Evolutionary conservation across 306 rosid genomes (phyloP), one percentile per base, ranked within the genome.

Genomic region (Cucurbita maxima): DNA sequence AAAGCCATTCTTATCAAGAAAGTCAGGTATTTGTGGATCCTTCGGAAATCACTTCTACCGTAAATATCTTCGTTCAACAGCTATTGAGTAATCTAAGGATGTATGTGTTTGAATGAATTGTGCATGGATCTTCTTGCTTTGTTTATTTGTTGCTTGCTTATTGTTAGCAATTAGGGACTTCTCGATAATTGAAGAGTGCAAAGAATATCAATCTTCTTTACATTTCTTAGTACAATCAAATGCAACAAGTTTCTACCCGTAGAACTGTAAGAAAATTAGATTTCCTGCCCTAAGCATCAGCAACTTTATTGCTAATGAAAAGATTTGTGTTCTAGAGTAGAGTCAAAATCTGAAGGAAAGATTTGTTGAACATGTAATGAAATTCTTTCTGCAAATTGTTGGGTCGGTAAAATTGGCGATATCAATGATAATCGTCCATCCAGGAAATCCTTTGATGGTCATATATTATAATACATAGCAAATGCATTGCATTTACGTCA

Each of bases 1-100:
- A 82, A 88, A 77, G 51, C 90, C 77, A 83, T 92, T 62, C 85
- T 92, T 78, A 20, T 83, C 72, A 87, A 90, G 83, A 92, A 92
- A 90, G 88, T 90, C 87, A 92, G 96, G 96, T 92, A 86, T 0
- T 41, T 55, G 30, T 45, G 7, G 15, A 53, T 40, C 34, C 52
- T 38, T 51, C 50, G 4, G 58, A 37, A 18, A 16, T 54, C 13
- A 6, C 57, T 67, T 56, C 14, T 72, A 16, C 5, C 34, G 25
- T 20, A 68, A 2, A 14, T 45, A 5, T 10, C 47, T 18, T 44
- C 14, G 45, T 45, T 25, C 16, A 6, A 10, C 14, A 59, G 18
- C 3, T 59, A 25, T 22, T 22, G 37, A 59, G 41, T 59, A 3
- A 10, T 37, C 30, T 30, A 30, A 30, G 34, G 8, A 48, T 13